Conservation (phyloP, 192 early-diverging fungal genomes). For the Coemansia sp. region DNA sequence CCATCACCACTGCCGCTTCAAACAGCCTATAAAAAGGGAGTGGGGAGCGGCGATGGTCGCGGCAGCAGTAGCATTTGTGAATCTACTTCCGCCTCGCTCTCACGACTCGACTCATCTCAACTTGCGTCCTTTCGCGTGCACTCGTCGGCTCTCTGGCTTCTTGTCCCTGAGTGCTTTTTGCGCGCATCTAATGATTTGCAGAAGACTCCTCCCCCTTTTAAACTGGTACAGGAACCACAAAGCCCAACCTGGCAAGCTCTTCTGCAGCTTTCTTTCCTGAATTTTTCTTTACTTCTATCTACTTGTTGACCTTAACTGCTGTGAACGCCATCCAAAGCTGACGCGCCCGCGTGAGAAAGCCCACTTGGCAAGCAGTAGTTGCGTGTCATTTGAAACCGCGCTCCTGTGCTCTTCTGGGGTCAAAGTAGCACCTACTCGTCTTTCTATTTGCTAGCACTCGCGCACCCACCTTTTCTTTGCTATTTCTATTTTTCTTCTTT, state of each 20-base stretch:
- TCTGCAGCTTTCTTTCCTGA: slow-evolving; percentile 6
- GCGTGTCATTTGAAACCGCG: slow-evolving; percentile 12
- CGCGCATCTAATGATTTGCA: not conserved
- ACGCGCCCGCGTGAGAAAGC: slow-evolving; percentile 16
- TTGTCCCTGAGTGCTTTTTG: not conserved
- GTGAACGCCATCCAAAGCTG: slow-evolving; percentile 15
- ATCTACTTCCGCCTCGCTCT: not conserved
- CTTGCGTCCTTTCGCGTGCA: not conserved
- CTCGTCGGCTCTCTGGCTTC: not conserved
- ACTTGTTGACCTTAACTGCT: slow-evolving; percentile 12
- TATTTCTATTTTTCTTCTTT: not conserved
- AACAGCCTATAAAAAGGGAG: not conserved
- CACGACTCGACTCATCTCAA: slow-evolving; percentile 5
- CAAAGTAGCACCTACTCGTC: not conserved
- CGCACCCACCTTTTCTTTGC: not conserved
- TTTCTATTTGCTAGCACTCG: slow-evolving; percentile 1
- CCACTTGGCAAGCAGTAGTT: slow-evolving; percentile 6
- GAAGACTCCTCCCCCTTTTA: not conserved
- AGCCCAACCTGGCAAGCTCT: not conserved
- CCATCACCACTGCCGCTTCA: not conserved
- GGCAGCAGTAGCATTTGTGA: not conserved
- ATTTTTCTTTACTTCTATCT: slow-evolving; percentile 2
- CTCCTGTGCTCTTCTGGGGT: not conserved
- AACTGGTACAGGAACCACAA: not conserved
- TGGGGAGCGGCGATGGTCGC: not conserved